Conservation (phyloP, 148 eudicot genomes). For the Nepenthes mirabilis region DNA sequence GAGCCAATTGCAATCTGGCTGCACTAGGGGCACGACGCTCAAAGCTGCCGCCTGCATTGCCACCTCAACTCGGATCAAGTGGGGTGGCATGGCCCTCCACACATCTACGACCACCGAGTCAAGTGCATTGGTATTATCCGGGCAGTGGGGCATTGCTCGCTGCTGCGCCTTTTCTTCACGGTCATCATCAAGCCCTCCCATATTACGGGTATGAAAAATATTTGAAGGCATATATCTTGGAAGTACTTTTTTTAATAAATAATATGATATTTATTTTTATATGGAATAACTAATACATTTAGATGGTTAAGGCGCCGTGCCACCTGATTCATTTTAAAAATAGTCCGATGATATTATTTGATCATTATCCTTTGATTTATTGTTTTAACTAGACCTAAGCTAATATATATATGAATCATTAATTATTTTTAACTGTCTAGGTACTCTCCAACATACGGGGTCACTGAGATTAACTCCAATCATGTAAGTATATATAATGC, state of each 20-base stretch:
- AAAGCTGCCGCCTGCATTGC: not conserved
- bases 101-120: not conserved
- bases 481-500: not conserved
- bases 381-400: not conserved
- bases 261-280: too few species aligned
- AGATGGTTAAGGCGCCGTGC: too few species aligned
- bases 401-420: not conserved
- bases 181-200: not conserved
- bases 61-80: not conserved
- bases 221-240: too few species aligned
- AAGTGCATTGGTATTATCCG: not conserved
- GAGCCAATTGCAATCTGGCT: conserved; percentile 47
- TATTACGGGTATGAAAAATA: not conserved
- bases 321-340: too few species aligned
- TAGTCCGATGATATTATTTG: not conserved
- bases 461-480: not conserved
- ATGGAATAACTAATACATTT: too few species aligned
- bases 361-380: not conserved
- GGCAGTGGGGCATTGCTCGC: not conserved
- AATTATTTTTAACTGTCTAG: not conserved
- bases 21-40: conserved; percentile 16
- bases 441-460: not conserved
- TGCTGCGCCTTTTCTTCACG: not conserved
- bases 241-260: too few species aligned
- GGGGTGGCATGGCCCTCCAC: not conserved